These are phyloP conservation scores for Trichocladium uniseriatum DNA, from an alignment of 495 filamentous ascomycete species.

Conservation along the genomic window DNA sequence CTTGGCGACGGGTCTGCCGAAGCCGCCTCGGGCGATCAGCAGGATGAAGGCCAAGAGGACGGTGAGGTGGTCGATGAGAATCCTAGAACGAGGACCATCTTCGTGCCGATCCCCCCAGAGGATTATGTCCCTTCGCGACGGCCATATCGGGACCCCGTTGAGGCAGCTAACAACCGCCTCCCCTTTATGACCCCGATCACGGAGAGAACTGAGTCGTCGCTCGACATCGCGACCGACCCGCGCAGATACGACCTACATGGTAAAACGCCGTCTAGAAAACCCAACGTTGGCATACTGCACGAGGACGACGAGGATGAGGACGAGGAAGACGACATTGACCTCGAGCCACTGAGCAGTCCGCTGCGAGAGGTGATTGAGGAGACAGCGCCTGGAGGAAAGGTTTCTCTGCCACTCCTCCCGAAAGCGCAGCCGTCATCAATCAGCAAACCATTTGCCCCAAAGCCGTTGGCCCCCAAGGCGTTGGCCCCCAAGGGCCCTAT, in stretches of 20 bases:
- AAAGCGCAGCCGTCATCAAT: constrained; percentile 22
- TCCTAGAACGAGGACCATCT: constrained; percentile 37
- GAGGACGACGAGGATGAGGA: constrained; percentile 16
- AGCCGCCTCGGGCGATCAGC: neutral
- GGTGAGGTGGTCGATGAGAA: constrained; percentile 25
- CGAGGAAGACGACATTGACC: constrained; percentile 35
- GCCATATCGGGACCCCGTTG: constrained; percentile 65
- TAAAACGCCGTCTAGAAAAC: constrained; percentile 63
- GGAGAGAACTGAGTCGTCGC: constrained; percentile 81
- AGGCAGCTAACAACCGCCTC: constrained; percentile 73
- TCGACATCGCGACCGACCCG: constrained; percentile 52
- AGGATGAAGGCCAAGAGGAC: constrained; percentile 24
- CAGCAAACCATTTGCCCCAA: constrained; percentile 13
- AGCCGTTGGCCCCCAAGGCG: constrained; percentile 3
- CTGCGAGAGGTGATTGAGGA: constrained; percentile 52
- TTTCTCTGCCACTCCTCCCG: constrained; percentile 40
- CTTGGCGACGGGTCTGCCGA: constrained; percentile 19
- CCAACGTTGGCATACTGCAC: constrained; percentile 13
- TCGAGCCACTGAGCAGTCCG: constrained; percentile 59
- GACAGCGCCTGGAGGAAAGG: constrained; percentile 27
- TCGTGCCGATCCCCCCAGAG: constrained; percentile 68
- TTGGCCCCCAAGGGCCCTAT: constrained; percentile 44
- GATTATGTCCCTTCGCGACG: constrained; percentile 68
- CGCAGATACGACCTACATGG: constrained; percentile 37
- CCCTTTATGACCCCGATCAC: constrained; percentile 99